phyloP scores from a whole-genome alignment of 2,329 filamentous ascomycete species.

The Diaporthe helianthi region DNA sequence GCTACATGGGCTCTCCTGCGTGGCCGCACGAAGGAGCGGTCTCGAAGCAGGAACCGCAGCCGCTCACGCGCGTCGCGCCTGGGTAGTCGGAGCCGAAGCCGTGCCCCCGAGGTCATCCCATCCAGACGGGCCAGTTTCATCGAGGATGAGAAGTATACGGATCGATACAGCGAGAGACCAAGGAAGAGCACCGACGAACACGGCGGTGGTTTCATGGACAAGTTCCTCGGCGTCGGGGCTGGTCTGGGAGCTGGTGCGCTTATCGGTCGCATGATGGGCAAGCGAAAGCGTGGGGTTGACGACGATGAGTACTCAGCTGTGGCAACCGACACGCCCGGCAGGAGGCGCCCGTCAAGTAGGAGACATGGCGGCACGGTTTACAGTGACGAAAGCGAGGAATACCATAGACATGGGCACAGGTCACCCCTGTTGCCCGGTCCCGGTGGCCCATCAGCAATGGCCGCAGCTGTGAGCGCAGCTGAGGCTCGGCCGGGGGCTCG shows the following conservation, averaged over 20 bases:
- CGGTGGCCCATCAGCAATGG: constrained; percentile 51
- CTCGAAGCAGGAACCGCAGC: constrained; percentile 48
- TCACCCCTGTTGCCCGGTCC: constrained; percentile 57
- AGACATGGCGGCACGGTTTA: constrained; percentile 46
- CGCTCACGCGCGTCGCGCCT: constrained; percentile 45
- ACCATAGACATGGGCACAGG: constrained; percentile 42
- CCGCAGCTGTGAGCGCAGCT: constrained; percentile 55
- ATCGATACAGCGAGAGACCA: constrained; percentile 67
- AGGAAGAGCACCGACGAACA: constrained; percentile 40
- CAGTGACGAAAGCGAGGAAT: constrained; percentile 57
- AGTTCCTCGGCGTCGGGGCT: constrained; percentile 66
- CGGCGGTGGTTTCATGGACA: constrained; percentile 66
- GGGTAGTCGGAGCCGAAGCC: constrained; percentile 45
- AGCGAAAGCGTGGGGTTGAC: constrained; percentile 53
- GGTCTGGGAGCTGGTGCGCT: constrained; percentile 68
- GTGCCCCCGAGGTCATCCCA: constrained; percentile 57
- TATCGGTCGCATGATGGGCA: constrained; percentile 64
- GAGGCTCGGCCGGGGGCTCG: constrained; percentile 46
- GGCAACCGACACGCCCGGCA: constrained; percentile 65
- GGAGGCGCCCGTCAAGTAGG: constrained; percentile 48
- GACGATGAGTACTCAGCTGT: constrained; percentile 71
- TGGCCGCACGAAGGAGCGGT: constrained; percentile 49
- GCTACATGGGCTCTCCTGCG: constrained; percentile 56
- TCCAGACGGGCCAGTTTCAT: constrained; percentile 64
- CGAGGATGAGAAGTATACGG: constrained; percentile 71